Evolutionary conservation across 129 eudicot species (phyloP), one percentile per base, ranked within the genome.

Genomic region (Dittrichia graveolens): DNA sequence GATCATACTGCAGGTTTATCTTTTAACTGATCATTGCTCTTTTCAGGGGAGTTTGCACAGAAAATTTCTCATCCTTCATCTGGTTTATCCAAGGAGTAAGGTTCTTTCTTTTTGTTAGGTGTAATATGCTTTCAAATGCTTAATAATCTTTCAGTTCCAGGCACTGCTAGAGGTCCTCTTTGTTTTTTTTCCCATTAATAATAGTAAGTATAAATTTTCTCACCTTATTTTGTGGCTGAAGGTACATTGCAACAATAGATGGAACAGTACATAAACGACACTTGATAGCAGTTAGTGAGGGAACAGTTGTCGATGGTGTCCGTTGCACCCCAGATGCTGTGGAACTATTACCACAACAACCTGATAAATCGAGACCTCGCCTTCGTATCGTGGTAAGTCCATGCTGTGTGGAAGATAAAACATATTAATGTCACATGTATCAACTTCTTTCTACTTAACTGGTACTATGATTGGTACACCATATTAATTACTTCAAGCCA

Each of bases 1-100:
- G 16, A 39, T 56, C 50, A 46, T 52, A 12, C 72, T 35, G 7
- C 15, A 44, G 9, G 57, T 49, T 38, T 19, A 7, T 3, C 18
- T 53, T 35, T 61, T 57, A 58, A 62, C 40, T 53, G 9, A 42
- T 49, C 16, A 67, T 43, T 72, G 53, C 65, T 43, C 75, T 48
- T 62, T 76, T 44, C 79, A 89, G 98, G 99, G 54, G 99, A 94
- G 50, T 89, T 94, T 68, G 93, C 97, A 49, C 92, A 94, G 49
- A 84, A 86, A 85, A 55, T 94, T 58, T 90, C 99, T 19, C 99
- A 94, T 71, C 99, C 99, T 31, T 90, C 97, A 15, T 90, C 96
- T 53, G 90, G 84, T 75, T 83, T 94, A 76, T 80, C 99, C 4
- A 90, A 94, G 85, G 99, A 94, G 98, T 93, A 89, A 83, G 98